Conservation (phyloP, 148 eudicot species). For the Nepenthes mirabilis region DNA sequence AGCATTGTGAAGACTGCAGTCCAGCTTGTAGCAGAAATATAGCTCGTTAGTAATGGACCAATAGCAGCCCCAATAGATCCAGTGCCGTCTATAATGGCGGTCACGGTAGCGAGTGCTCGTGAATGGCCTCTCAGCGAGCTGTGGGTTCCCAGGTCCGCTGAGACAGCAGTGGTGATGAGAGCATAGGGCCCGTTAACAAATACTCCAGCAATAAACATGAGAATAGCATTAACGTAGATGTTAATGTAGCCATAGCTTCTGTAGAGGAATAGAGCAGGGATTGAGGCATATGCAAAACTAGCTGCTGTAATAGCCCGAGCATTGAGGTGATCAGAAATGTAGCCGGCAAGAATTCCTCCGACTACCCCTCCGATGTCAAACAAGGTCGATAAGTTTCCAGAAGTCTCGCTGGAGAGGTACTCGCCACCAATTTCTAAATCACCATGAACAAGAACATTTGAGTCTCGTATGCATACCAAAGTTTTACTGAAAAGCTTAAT, state of each 20-base stretch:
- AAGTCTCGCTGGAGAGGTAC: constrained; percentile 62
- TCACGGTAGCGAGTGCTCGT: constrained; percentile 81
- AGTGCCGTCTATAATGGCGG: constrained; percentile 93
- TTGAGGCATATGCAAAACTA: constrained; percentile 67
- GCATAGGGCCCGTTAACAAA: constrained; percentile 96
- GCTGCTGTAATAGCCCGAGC: constrained; percentile 96
- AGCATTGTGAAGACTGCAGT: constrained; percentile 75
- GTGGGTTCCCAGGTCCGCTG: constrained; percentile 91
- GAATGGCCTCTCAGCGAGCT: constrained; percentile 65
- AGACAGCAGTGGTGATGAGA: constrained; percentile 86
- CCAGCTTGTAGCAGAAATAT: constrained; percentile 74
- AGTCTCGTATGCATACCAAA: neutral
- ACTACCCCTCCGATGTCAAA: constrained; percentile 90
- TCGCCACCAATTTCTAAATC: constrained; percentile 72
- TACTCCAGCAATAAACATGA: constrained; percentile 65
- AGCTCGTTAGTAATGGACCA: constrained; percentile 81
- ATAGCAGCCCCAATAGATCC: constrained; percentile 96
- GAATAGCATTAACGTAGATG: constrained; percentile 35
- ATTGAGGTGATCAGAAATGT: constrained; percentile 55
- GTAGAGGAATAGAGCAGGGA: constrained; percentile 75
- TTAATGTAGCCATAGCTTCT: constrained; percentile 61
- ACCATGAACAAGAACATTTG: neutral
- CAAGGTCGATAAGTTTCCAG: constrained; percentile 81
- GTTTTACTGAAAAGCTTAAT: neutral
- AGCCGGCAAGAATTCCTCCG: constrained; percentile 87